Base-by-base conservation (phyloP, 352 stramenopile genomes). In the Pythium pectinolyticum region DNA sequence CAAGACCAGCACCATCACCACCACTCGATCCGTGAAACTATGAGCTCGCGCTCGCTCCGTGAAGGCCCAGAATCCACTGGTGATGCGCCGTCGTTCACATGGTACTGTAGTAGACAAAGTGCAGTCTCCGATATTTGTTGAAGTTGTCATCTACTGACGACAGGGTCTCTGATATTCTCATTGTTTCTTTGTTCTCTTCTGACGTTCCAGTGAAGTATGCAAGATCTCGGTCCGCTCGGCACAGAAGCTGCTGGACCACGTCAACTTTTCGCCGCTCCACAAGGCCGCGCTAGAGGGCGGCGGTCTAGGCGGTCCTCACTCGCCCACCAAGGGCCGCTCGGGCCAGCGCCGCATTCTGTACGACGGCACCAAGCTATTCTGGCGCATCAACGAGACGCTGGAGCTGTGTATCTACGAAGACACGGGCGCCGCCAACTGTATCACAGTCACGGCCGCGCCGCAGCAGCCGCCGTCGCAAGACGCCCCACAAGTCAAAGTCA, bases 251-350 rank as follows among this genome's bases (percentile, higher is more conserved):
- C 78, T 94, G 28, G 86, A 95, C 58, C 86, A 95, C 62, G 86
- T 94, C 45, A 95, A 92, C 66, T 92, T 91, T 43, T 95, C 86
- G 34, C 86, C 86, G 28, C 71, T 95, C n/a, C 86, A 95, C 68
- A 88, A 92, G 65, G 84, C 81, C 3, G 86, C 84, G 5, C 72
- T 95, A 9, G 82, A 89, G 20, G 65, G 83, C 24, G 73, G 75
- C 39, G 46, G 51, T 22, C n/a, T n/a, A n/a, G 48, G 43, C 25
- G 28, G 47, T 22, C 53, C 53, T 8, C 69, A 69, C 50, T 75
- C 57, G 41, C 61, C 63, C 17, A 60, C 60, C 20, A 69, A 67
- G 27, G 45, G 50, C 11, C 63, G 41, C 43, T 69, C 59, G 19
- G 67, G 72, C 34, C 69, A 89, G 61, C 80, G 83, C 24, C 78